Evolutionary conservation across 495 filamentous ascomycete genomes (phyloP).

Genomic region (Podospora appendiculata): DNA sequence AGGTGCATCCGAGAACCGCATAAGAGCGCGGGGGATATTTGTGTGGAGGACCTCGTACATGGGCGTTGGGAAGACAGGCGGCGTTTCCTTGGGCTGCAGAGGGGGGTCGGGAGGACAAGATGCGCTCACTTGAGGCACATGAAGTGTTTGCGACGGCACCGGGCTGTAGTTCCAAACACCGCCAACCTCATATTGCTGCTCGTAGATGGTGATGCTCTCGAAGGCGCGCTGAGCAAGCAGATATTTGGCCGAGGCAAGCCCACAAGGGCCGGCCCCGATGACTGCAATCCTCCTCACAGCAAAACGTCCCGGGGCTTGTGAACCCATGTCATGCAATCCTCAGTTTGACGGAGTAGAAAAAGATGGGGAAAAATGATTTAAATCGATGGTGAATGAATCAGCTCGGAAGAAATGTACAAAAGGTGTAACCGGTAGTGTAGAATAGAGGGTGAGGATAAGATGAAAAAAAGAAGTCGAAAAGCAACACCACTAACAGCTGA

Average conservation of each 20-base stretch:
- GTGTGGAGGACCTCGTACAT: constrained; percentile 77
- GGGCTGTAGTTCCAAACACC: constrained; percentile 77
- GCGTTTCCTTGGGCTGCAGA: constrained; percentile 13
- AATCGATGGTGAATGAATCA: too few relatives aligned
- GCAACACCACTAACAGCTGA: too few relatives aligned
- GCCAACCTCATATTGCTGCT: constrained; percentile 66
- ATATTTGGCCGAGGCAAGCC: constrained; percentile 63
- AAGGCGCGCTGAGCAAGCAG: constrained; percentile 68
- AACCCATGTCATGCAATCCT: constrained; percentile 15
- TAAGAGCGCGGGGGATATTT: constrained; percentile 78
- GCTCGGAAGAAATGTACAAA: too few relatives aligned
- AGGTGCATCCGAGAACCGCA: constrained; percentile 66
- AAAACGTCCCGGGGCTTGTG: constrained; percentile 18
- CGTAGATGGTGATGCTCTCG: constrained; percentile 64
- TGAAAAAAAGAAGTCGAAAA: background rate
- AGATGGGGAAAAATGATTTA: background rate
- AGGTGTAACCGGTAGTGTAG: too few relatives aligned
- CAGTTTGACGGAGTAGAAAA: background rate
- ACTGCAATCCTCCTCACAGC: constrained; percentile 50
- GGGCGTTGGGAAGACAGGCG: constrained; percentile 55
- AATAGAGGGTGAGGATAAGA: background rate
- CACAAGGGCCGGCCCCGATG: constrained; percentile 64
- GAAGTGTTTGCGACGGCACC: constrained; percentile 15
- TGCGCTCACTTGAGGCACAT: constrained; percentile 35
- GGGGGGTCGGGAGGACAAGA: constrained; percentile 33